Base-by-base conservation (phyloP, 1,139 yeast species). In the Pichia sp. region DNA sequence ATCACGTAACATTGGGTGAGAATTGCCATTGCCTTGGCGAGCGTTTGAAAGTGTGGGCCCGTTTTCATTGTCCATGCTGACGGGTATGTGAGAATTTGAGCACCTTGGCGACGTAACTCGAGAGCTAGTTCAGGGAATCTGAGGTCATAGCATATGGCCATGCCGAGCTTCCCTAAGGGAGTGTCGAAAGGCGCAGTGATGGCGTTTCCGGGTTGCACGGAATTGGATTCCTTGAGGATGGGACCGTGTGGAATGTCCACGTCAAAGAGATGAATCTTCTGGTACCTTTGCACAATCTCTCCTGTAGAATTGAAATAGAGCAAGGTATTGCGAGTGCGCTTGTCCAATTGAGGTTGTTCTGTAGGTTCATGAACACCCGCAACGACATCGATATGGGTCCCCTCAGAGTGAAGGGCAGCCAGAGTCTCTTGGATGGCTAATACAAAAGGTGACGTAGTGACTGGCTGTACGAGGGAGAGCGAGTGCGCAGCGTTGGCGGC, bases 61-160 rank as follows among this genome's bases (percentile, higher is more conserved):
- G 97, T 91, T 49, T 79, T 75, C 51, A 83, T 74, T 0, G 97
- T 88, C 63, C 93, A 91, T 0, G 97, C 97, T 27, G 94, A 80
- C 0, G 98, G 97, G 50, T 66, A 91, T 1, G 88, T 72, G 21
- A 91, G 51, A 22, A 91, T 62, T 40, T 86, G 72, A 0, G 96
- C 95, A 1, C 96, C 96, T 29, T 64, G 51, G 17, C 73, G 55
- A 28, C 96, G 66, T 29, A 85, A 63, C 30, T 75, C 58, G 24
- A 82, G 53, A 2, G 91, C 77, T 34, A 82, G 62, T 55, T 88
- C 96, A 0, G 96, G 96, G 56, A 88, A 88, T 45, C 97, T 64
- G 27, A 91, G 73, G 56, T 86, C 96, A 53, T 86, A 87, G 57
- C 96, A 87, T 14, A 44, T 39, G 5, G 80, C 85, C 11, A 76